Conservation (phyloP, 2,329 filamentous ascomycete species). For the Bimuria novae-zelandiae region DNA sequence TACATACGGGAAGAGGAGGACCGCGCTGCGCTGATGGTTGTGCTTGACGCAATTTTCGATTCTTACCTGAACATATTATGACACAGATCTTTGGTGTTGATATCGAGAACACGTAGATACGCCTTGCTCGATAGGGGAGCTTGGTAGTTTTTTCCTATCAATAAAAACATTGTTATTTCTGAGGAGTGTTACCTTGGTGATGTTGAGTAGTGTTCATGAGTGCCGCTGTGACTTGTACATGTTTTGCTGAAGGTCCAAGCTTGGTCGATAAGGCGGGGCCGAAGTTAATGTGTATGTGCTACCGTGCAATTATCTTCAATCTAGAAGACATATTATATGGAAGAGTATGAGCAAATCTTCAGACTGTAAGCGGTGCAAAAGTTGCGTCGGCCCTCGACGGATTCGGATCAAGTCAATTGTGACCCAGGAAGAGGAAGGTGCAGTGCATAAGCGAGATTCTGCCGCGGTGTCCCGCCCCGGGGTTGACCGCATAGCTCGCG, state of each 20-base stretch:
- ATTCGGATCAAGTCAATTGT: neutral
- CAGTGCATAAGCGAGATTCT: neutral
- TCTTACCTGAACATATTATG: neutral
- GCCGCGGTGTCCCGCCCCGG: neutral
- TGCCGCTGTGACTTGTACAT: too few relatives aligned
- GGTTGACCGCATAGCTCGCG: conserved; percentile 3
- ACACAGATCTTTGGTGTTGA: neutral
- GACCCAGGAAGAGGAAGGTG: neutral
- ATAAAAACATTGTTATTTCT: neutral
- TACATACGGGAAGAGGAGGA: neutral
- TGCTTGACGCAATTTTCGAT: neutral
- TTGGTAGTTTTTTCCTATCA: neutral
- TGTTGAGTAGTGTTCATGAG: too few relatives aligned
- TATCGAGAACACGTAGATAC: neutral
- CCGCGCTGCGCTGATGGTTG: neutral
- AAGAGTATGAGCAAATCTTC: too few relatives aligned
- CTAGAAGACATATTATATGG: too few relatives aligned
- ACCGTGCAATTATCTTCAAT: too few relatives aligned
- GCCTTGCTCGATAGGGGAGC: neutral
- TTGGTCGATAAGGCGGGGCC: too few relatives aligned
- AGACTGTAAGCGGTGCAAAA: neutral
- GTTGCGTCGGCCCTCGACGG: too few relatives aligned
- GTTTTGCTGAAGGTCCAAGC: too few relatives aligned
- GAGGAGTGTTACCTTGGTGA: too few relatives aligned
- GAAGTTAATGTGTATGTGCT: too few relatives aligned